A percentile compares a stretch with the other conserved stretches of the same genome.
These are phyloP conservation scores for Agapanthus africanus DNA, from an alignment of 106 monocot genomes.

Conservation along the genomic window DNA sequence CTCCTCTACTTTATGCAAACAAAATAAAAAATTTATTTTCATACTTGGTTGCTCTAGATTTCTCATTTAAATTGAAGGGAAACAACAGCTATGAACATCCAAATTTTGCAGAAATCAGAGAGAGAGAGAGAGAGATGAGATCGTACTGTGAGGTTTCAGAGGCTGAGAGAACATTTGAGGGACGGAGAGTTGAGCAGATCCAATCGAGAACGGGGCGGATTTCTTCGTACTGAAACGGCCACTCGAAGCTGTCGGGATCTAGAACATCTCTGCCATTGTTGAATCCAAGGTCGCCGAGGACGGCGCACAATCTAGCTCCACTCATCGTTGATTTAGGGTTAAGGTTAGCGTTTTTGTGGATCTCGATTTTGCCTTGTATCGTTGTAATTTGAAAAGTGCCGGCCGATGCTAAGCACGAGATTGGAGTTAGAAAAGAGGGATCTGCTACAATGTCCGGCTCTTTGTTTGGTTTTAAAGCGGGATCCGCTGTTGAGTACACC, in stretches of 20 bases:
- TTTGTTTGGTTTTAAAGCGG: too few species aligned
- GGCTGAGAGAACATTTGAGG: constrained; percentile 80
- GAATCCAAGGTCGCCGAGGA: constrained; percentile 66
- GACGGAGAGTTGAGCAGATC: constrained; percentile 93
- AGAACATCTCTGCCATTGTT: constrained; percentile 46
- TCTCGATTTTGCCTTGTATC: too few species aligned
- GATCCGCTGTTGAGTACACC: too few species aligned
- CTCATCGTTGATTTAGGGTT: too few species aligned
- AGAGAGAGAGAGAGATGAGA: neutral
- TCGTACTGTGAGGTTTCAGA: constrained; percentile 72
- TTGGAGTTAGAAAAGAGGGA: too few species aligned
- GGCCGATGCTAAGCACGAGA: too few species aligned
- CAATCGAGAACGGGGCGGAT: constrained; percentile 77
- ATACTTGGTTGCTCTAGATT: neutral
- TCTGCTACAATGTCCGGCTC: too few species aligned
- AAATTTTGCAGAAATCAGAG: neutral
- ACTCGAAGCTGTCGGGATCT: constrained; percentile 95
- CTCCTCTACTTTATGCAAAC: neutral
- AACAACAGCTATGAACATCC: neutral
- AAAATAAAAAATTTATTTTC: neutral
- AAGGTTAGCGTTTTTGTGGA: too few species aligned
- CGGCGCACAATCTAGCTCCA: constrained; percentile 56
- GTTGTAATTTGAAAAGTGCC: too few species aligned
- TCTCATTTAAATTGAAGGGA: neutral
- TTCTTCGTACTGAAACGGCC: constrained; percentile 99